Base-by-base conservation (phyloP, 1,139 yeast species). In the Candida glucosophila region DNA sequence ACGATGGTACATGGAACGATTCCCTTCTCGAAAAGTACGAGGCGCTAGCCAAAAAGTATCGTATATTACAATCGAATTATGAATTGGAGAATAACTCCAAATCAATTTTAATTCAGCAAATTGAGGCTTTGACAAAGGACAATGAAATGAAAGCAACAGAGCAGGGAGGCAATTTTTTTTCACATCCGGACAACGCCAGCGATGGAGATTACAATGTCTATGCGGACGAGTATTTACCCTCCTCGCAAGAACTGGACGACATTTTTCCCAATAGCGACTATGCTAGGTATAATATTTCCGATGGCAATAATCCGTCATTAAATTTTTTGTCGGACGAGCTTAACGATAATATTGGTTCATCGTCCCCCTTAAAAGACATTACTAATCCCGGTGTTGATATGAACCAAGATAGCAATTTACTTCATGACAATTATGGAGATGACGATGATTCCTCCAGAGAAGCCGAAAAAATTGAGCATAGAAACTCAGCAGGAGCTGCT, bases 31-130 rank as follows among this genome's bases (percentile, higher is more conserved):
- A 10, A 7, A 55, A 50, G 34, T 58, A 55, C 40, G 43, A 49
- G 28, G 47, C 52, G 27, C 39, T 64, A 19, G 31, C 51, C 22
- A 60, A 48, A 35, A 64, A 53, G 43, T 66, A 39, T 48, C 59
- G 41, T 40, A 55, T 54, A 12, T 57, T 52, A 29, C 58, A 50
- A 45, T 61, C 58, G 41, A 59, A 58, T 41, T 67, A 39, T 38
- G 69, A 53, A 45, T 48, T 72, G 17, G 72, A 67, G 40, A 58
- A 60, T 33, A 71, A 65, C 34, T 66, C 70, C 29, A 71, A 70
- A 35, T 47, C 67, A 33, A 55, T 67, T 22, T 59, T 72, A 27
- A 67, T 72, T 31, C 76, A 70, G 37, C 76, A 72, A 47, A 55
- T 72, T 22, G 78, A 72, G 39, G 52, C 50, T 39, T 51, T 70